Evolutionary conservation across 345 rosid species (phyloP), one percentile per base, ranked within the genome.

Genomic region (Pugionium cornutum): DNA sequence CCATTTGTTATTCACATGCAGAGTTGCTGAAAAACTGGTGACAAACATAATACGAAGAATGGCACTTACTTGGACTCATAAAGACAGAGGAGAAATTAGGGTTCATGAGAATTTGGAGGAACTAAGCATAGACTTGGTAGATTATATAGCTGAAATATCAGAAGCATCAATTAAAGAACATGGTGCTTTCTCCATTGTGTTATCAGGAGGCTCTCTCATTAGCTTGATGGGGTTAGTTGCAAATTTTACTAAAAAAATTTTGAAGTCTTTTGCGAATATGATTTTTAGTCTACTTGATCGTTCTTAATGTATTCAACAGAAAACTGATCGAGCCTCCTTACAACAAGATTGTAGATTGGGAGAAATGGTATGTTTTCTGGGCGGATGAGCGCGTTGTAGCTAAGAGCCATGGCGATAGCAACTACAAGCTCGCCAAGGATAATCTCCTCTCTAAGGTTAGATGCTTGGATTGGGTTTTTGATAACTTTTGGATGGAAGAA

Each of bases 141-240:
- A 87, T 69, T 86, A 84, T 70, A 76, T 89, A 81, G 92, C 91
- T 65, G 89, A 84, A 63, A 60, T 89, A 69, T 92, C 96, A 28
- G 96, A 92, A 76, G 84, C 83, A 10, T 86, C 88, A 0, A 91
- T 87, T 65, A 86, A 87, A 80, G 95, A 92, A 37, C 80, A 91
- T 45, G 95, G 91, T 4, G 81, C 77, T 63, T 87, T 89, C 82
- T 85, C 89, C 70, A 79, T 89, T 71, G 98, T 86, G 48, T 74
- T 92, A 52, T 89, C 96, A 41, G 98, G 95, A 66, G 98, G 91
- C 74, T 87, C 91, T 69, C 86, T 89, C 81, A 81, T 89, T 63
- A 75, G 80, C 76, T 78, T 84, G 61, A 73, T 92, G 80, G 85
- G 96, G 96, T 87, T 62, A 18, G 28, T 10, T 45, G 2, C 26